phyloP scores from a whole-genome alignment of 2,329 filamentous ascomycete species.

The Beauveria sp. region DNA sequence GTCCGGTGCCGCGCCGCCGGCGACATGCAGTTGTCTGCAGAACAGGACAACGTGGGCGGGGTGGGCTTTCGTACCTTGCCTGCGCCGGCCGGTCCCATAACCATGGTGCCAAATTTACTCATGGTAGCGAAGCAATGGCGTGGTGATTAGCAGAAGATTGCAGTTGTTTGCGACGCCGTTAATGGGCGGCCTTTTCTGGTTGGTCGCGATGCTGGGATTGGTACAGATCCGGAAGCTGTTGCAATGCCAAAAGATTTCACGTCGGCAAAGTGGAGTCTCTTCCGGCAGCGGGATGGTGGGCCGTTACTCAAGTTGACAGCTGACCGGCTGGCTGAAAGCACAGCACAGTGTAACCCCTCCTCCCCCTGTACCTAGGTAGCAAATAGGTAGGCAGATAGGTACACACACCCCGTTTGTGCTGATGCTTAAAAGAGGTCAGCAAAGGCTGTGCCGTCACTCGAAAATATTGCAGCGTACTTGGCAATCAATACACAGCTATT shows the following conservation, averaged over 20 bases:
- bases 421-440: background rate
- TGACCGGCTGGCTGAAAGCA: background rate
- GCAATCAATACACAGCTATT: background rate
- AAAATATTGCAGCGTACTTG: background rate
- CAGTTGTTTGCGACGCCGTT: background rate
- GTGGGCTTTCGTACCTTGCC: slow-evolving; percentile 59
- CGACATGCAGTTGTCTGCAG: background rate
- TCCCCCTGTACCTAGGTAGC: background rate
- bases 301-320: background rate
- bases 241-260: slow-evolving; percentile 1
- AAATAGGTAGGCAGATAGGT: background rate
- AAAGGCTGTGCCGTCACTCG: background rate
- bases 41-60: background rate
- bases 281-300: background rate
- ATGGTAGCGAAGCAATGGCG: slow-evolving; percentile 38
- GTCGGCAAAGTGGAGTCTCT: background rate
- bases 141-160: background rate
- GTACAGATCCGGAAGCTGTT: background rate
- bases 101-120: slow-evolving; percentile 91
- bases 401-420: background rate
- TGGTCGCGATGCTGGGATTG: background rate
- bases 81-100: slow-evolving; percentile 93
- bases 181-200: background rate
- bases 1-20: background rate
- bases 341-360: background rate